Base-by-base conservation (phyloP, 495 filamentous ascomycete species). In the Pyrenopolyporus hunteri region DNA sequence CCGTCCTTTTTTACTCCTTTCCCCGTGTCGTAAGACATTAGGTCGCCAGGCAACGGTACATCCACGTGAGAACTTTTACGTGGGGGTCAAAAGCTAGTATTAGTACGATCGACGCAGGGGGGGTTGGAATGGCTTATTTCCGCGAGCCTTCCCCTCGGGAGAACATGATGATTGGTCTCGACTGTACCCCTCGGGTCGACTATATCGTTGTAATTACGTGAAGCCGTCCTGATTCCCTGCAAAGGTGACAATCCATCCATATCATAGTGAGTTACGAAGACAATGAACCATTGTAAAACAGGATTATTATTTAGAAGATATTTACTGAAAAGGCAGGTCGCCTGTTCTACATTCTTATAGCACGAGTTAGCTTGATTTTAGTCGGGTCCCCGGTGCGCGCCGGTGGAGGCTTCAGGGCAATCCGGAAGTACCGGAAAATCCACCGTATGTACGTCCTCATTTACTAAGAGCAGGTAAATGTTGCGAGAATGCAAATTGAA, bases 41-140 rank as follows among this genome's bases (percentile, higher is more conserved):
- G 37, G 55, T n/a, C n/a, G n/a, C n/a, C n/a, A n/a, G n/a, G n/a
- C n/a, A n/a, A n/a, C n/a, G n/a, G n/a, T n/a, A n/a, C n/a, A n/a
- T 52, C 48, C 63, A 66, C 57, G 57, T 61, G 63, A 60, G 52
- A 53, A 47, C 19, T 19, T 13, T 46, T 19, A 29, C 16, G 63
- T 66, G 63, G 63, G 63, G 63, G 63, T 66, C 63, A 61, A 42
- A 23, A 16, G 51, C 50, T 44, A 51, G 44, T 57, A 53, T 57
- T 42, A 47, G 57, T 50, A 61, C 46, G 63, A 61, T 66, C 63
- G 63, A 66, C 63, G 36, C 63, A 66, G 63, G 63, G 63, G 63
- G 37, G 35, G 9, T 9, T 39, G 26, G 19, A 35, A 46, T 57
- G 33, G 25, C n/a, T 57, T 61, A 61, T 66, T 66, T 42, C 63